A percentile compares a stretch with the other conserved stretches of the same genome.
These are phyloP conservation scores for Pseudozyma pruni DNA, from an alignment of 1,284 basidiomycete genomes.

Conservation along the genomic window DNA sequence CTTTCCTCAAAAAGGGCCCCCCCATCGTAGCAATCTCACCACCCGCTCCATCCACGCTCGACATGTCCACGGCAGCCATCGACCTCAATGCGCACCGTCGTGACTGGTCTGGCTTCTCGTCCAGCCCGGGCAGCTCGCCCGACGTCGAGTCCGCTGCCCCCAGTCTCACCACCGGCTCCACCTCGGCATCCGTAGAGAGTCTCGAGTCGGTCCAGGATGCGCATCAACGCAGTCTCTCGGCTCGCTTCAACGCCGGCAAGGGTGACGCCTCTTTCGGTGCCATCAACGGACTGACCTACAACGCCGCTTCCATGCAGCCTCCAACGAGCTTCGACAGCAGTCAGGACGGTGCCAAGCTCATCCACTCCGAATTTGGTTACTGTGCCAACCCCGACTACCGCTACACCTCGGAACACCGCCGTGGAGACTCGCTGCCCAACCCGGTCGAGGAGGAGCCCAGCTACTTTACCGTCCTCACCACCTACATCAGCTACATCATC, in stretches of 20 bases:
- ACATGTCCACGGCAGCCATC: conserved; percentile 18
- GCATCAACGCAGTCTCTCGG: conserved; percentile 37
- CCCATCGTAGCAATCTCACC: conserved; percentile 51
- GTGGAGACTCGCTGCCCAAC: conserved; percentile 51
- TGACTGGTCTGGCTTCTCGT: conserved; percentile 21
- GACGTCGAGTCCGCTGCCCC: conserved; percentile 50
- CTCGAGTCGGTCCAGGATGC: conserved; percentile 52
- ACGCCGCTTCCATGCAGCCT: conserved; percentile 24
- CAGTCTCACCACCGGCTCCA: conserved; percentile 62
- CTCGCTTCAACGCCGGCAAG: conserved; percentile 21
- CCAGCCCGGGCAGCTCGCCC: conserved; percentile 37
- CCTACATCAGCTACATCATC: conserved; percentile 74
- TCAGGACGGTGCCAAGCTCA: conserved; percentile 54
- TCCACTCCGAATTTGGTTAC: conserved; percentile 86
- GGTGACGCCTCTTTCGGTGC: conserved; percentile 16
- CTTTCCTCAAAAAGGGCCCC: conserved; percentile 43
- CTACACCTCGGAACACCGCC: conserved; percentile 74
- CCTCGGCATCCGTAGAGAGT: conserved; percentile 55
- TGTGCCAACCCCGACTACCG: conserved; percentile 79
- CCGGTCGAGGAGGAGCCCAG: conserved; percentile 77
- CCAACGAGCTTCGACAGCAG: conserved; percentile 46
- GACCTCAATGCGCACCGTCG: conserved; percentile 15
- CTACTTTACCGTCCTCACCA: conserved; percentile 89
- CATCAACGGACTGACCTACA: conserved; percentile 12
- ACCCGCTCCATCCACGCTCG: conserved; percentile 12